These are phyloP conservation scores for Podospora pseudopauciseta DNA, from an alignment of 495 filamentous ascomycete species.

Conservation along the genomic window DNA sequence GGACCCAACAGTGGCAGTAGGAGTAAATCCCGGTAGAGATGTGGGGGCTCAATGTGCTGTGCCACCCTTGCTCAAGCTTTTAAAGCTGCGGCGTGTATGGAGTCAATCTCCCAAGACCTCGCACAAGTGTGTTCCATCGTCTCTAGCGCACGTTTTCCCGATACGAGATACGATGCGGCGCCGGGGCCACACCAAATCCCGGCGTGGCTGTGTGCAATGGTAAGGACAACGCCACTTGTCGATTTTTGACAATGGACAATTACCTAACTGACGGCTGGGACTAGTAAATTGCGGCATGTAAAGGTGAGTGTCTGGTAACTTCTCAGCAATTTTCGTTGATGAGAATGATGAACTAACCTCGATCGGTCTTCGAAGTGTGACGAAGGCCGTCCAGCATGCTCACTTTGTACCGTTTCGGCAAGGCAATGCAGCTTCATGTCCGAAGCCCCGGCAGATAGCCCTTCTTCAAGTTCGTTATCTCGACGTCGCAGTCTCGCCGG, in stretches of 20 bases:
- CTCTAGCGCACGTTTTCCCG: neutral
- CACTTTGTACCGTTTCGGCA: neutral
- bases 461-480: neutral
- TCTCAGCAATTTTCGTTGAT: neutral
- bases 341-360: neutral
- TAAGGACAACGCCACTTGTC: neutral
- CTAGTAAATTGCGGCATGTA: neutral
- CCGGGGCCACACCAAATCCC: neutral
- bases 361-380: neutral
- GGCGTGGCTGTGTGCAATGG: neutral
- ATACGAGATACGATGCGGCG: conserved; percentile 3
- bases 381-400: conserved; percentile 2
- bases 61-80: neutral
- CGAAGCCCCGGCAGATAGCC: neutral
- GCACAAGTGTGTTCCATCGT: neutral
- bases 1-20: neutral
- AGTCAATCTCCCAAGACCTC: conserved; percentile 1
- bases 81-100: neutral
- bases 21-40: neutral
- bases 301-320: neutral
- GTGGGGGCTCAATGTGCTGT: neutral
- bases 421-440: neutral
- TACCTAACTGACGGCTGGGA: neutral
- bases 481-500: neutral
- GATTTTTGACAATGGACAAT: no score